Base-by-base conservation (phyloP, 208 protist species). In the Borovskyia barvae region DNA sequence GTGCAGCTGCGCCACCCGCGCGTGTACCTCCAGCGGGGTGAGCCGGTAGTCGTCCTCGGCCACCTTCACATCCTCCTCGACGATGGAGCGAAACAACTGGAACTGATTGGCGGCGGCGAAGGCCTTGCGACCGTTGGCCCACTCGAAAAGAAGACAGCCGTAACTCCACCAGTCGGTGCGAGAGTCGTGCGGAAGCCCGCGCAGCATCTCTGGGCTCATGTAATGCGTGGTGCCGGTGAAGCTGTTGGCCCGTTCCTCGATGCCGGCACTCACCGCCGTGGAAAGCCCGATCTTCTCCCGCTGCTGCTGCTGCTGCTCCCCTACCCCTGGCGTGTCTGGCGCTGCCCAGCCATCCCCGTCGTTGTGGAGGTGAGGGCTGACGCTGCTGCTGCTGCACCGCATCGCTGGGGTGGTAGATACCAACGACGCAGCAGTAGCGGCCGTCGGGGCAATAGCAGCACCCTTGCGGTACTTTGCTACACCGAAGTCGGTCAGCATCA, bases 101-200 rank as follows among this genome's bases (percentile, higher is more conserved):
- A 82, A 90, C 48, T 82, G 77, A 37, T 87, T 95, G 9, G 49
- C 45, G 25, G 45, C 72, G 39, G 87, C 86, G 51, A 89, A 96
- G 7, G 87, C 75, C 29, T 81, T 77, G 19, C 93, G 76, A 15
- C 94, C 96, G 37, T 94, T 90, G 24, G 91, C 63, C 94, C 97
- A 97, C 80, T 98, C 96, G 69, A 96, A 98, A 5, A 98, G 74
- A 4, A 98, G 74, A 43, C 94, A 96, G 40, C 96, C 96, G 66
- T 93, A 97, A 63, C 83, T 92, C 95, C 96, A 98, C 96, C 96
- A 98, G 75, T 98, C 96, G 9, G 95, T 96, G 50, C 88, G 80
- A 8, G 72, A 78, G 72, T 93, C 94, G 66, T 96, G 87, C 19
- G 86, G 77, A 17, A 82, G 32, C 19, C 90, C 88, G 28, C 86